Evolutionary conservation across 345 rosid genomes (phyloP).

Genomic region (Rhizophora apiculata): DNA sequence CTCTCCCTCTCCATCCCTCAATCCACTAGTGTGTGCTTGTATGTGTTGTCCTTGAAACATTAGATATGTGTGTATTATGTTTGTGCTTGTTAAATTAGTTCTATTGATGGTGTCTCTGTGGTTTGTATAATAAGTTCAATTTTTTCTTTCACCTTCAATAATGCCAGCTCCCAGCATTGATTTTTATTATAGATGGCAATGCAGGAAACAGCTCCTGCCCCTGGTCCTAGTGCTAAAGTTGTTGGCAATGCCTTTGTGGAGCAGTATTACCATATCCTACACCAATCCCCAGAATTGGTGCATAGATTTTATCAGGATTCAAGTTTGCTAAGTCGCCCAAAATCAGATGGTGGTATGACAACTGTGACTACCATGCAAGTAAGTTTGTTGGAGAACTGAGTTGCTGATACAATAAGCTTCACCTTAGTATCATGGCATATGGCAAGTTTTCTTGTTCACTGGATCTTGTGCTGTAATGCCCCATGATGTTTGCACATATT

Average conservation of each 20-base stretch:
- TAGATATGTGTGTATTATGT: not conserved
- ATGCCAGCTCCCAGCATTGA: not conserved
- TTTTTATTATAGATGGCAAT: slow-evolving; percentile 47
- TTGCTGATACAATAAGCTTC: not conserved
- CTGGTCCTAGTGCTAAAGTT: slow-evolving; percentile 30
- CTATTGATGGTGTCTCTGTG: not conserved
- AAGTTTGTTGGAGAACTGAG: slow-evolving; percentile 18
- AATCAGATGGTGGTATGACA: slow-evolving; percentile 43
- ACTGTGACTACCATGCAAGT: slow-evolving; percentile 51
- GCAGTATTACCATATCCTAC: slow-evolving; percentile 50
- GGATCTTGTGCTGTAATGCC: not conserved
- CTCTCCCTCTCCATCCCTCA: not conserved
- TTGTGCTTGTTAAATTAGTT: not conserved
- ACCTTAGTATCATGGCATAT: not conserved
- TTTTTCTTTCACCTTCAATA: not conserved
- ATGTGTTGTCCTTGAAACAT: not conserved
- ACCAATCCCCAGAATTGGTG: slow-evolving; percentile 34
- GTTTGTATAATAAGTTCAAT: not conserved
- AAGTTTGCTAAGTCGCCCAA: slow-evolving; percentile 52
- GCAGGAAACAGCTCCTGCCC: slow-evolving; percentile 48
- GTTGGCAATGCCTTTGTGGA: slow-evolving; percentile 63
- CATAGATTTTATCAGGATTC: slow-evolving; percentile 58
- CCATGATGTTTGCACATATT: not conserved
- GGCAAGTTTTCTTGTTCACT: not conserved
- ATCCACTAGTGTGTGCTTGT: not conserved